These are phyloP conservation scores for Vitis hybrid DNA, from an alignment of 177 flowering plant genomes.

Conservation along the genomic window DNA sequence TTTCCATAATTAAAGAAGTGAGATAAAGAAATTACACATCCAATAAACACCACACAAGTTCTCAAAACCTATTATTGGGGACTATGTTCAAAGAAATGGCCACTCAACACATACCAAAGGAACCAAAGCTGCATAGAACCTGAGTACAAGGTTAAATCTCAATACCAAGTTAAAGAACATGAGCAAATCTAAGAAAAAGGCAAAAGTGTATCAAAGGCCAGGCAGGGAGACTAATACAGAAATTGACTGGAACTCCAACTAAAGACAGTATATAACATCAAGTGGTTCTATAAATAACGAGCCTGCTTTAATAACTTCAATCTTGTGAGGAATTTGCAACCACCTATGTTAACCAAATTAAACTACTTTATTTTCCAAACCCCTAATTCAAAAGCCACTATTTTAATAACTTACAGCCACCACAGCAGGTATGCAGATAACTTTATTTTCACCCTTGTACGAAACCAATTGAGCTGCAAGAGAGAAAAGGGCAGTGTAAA, in stretches of 20 bases:
- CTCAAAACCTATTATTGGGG: too few species aligned
- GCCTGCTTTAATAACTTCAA: too few species aligned
- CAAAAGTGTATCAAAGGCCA: too few species aligned
- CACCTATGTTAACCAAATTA: background rate
- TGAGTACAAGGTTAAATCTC: too few species aligned
- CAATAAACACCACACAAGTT: too few species aligned
- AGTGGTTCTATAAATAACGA: background rate
- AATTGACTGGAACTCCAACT: background rate
- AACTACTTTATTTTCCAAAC: background rate
- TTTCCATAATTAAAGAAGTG: too few species aligned
- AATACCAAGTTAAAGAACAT: too few species aligned
- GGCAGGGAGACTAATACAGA: too few species aligned
- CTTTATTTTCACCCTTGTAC: conserved; percentile 47
- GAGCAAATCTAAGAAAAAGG: too few species aligned
- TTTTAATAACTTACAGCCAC: conserved; percentile 73
- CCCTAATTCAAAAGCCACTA: background rate
- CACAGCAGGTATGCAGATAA: conserved; percentile 73
- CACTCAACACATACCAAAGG: background rate
- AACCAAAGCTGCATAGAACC: too few species aligned
- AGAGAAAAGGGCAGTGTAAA: conserved; percentile 1
- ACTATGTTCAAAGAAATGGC: background rate
- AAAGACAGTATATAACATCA: background rate
- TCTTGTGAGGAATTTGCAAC: background rate
- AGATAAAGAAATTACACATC: too few species aligned
- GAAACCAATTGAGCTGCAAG: conserved; percentile 84